These are phyloP conservation scores for Plectosphaerella plurivora DNA, from an alignment of 2,329 filamentous ascomycete species.

Conservation along the genomic window DNA sequence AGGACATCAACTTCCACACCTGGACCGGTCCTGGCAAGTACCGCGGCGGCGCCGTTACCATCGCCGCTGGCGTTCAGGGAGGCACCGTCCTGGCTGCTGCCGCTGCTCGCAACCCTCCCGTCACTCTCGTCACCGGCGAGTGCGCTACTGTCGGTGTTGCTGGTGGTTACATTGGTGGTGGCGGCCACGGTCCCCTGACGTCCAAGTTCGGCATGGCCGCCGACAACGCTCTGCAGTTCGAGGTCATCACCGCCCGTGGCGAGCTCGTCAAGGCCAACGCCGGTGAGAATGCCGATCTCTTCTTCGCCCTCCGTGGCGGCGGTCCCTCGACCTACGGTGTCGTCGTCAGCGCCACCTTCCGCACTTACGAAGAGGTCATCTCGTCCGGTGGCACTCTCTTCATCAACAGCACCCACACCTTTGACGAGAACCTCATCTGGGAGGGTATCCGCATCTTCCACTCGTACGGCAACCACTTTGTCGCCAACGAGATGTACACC, in stretches of 20 bases:
- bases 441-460: slow-evolving; percentile 43
- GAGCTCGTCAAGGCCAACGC: slow-evolving; percentile 36
- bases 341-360: slow-evolving; percentile 47
- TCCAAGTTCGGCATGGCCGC: slow-evolving; percentile 38
- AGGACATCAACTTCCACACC: slow-evolving; percentile 36
- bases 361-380: slow-evolving; percentile 41
- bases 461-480: slow-evolving; percentile 31
- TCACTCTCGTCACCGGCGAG: slow-evolving; percentile 47
- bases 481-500: slow-evolving; percentile 35
- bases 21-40: slow-evolving; percentile 35
- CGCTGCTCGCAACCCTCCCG: slow-evolving; percentile 26
- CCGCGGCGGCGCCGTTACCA: slow-evolving; percentile 43
- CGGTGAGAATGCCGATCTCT: slow-evolving; percentile 45
- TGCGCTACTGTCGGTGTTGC: slow-evolving; percentile 54
- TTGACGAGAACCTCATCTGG: slow-evolving; percentile 38
- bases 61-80: slow-evolving; percentile 49
- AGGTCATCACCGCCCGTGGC: slow-evolving; percentile 41
- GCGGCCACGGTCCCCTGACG: slow-evolving; percentile 46
- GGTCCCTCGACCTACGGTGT: slow-evolving; percentile 49
- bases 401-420: slow-evolving; percentile 29
- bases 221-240: slow-evolving; percentile 42
- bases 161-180: slow-evolving; percentile 58
- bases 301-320: slow-evolving; percentile 52
- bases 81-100: slow-evolving; percentile 38
- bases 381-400: slow-evolving; percentile 35